Evolutionary conservation across 495 filamentous ascomycete genomes (phyloP).

Genomic region (Tetracladium setigerum): DNA sequence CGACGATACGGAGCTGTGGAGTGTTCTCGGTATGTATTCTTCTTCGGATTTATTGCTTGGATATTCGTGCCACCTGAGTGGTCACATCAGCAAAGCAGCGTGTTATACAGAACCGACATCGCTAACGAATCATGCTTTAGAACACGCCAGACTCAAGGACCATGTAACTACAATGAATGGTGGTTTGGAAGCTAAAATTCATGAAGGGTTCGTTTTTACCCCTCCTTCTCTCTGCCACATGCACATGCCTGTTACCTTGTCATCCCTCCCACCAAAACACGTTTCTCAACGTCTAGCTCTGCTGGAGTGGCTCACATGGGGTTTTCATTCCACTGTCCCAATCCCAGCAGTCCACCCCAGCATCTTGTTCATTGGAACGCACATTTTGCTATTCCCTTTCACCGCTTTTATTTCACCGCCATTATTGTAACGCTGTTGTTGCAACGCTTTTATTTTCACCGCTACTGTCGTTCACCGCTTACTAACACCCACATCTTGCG

Average conservation of each 20-base stretch:
- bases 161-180: constrained; percentile 85
- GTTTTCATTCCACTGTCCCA: neutral
- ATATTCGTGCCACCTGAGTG: constrained; percentile 12
- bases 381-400: neutral
- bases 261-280: neutral
- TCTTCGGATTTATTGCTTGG: neutral
- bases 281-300: neutral
- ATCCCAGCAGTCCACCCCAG: neutral
- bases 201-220: constrained; percentile 65
- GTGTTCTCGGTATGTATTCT: constrained; percentile 68
- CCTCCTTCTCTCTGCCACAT: neutral
- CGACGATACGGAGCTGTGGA: constrained; percentile 97
- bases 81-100: constrained; percentile 12
- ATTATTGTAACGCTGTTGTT: no score
- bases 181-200: constrained; percentile 78
- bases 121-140: constrained; percentile 36
- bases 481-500: constrained; percentile 8
- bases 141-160: constrained; percentile 89
- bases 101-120: constrained; percentile 19
- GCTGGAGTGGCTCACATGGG: neutral
- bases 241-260: neutral
- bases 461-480: neutral
- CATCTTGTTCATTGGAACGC: neutral
- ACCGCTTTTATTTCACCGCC: no score
- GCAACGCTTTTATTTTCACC: no score